Conservation (phyloP, 2,329 filamentous ascomycete genomes). For the Hyphodiscus sp. region DNA sequence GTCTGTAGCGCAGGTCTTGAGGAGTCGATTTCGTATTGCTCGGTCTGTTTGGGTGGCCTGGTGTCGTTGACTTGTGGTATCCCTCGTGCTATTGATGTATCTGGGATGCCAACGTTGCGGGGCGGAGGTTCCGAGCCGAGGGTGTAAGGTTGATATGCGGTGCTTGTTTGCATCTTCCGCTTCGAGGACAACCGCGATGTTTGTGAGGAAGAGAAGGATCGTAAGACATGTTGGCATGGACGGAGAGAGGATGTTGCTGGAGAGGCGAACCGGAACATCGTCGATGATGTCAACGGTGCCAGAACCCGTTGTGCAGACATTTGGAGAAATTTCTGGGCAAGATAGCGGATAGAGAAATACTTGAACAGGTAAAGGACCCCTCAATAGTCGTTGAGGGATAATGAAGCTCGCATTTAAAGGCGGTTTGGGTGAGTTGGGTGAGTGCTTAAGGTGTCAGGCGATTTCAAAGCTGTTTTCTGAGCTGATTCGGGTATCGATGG, state of each 20-base stretch:
- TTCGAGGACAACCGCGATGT: constrained; percentile 42
- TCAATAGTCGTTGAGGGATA: background rate
- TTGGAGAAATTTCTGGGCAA: background rate
- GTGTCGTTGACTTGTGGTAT: constrained; percentile 37
- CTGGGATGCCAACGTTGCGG: constrained; percentile 50
- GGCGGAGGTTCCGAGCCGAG: constrained; percentile 48
- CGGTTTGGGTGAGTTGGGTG: background rate
- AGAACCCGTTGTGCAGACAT: constrained; percentile 28
- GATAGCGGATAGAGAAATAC: background rate
- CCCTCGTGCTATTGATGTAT: constrained; percentile 53
- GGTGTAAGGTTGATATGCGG: constrained; percentile 54
- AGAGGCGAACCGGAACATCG: constrained; percentile 26
- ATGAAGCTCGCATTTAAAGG: background rate
- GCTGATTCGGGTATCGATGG: constrained; percentile 1
- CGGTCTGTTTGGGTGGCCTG: constrained; percentile 36
- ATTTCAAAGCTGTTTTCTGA: background rate
- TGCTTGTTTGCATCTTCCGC: constrained; percentile 58
- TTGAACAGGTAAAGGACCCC: background rate
- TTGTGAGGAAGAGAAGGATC: constrained; percentile 41
- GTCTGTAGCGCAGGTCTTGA: constrained; percentile 22
- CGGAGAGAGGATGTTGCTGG: constrained; percentile 29
- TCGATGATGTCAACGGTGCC: constrained; percentile 27
- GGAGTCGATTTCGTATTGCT: constrained; percentile 26
- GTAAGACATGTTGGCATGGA: constrained; percentile 34
- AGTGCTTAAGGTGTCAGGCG: background rate